Conservation (phyloP, 225 moss, liverwort and hornwort species). For the Bryum argenteum region DNA sequence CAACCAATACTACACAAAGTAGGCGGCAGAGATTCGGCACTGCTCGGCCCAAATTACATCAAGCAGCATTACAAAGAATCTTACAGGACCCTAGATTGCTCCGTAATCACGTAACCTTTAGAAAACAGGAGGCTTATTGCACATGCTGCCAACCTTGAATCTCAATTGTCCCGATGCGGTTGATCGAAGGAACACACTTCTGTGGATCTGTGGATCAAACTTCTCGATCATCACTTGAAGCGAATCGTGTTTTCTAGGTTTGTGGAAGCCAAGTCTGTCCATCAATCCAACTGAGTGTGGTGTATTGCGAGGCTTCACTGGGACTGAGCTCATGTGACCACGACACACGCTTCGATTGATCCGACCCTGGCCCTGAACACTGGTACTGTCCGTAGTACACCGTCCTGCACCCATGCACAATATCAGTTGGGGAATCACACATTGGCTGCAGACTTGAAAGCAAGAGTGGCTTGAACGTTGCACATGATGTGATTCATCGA, state of each 20-base stretch:
- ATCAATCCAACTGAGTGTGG: conserved; percentile 60
- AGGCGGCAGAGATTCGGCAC: conserved; percentile 35
- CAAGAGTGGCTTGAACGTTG: too few species aligned
- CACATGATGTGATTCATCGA: too few species aligned
- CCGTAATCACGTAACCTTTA: not conserved
- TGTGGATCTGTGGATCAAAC: too few species aligned
- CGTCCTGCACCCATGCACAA: conserved; percentile 32
- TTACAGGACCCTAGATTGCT: too few species aligned
- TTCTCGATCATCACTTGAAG: not conserved
- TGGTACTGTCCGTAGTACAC: conserved; percentile 60
- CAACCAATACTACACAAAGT: not conserved
- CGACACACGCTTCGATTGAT: conserved; percentile 36
- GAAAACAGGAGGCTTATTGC: not conserved
- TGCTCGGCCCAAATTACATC: conserved; percentile 28
- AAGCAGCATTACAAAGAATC: conserved; percentile 3
- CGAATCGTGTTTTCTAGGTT: not conserved
- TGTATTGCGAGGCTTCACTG: conserved; percentile 39
- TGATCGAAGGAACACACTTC: not conserved
- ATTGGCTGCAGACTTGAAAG: too few species aligned
- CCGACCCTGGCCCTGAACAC: conserved; percentile 53
- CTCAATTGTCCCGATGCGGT: not conserved
- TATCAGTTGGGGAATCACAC: too few species aligned
- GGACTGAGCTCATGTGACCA: conserved; percentile 55
- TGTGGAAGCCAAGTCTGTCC: conserved; percentile 56
- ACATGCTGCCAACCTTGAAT: not conserved